Evolutionary conservation across 805 yeast species (phyloP).

Genomic region (Hanseniaspora pseudoguilliermondii): DNA sequence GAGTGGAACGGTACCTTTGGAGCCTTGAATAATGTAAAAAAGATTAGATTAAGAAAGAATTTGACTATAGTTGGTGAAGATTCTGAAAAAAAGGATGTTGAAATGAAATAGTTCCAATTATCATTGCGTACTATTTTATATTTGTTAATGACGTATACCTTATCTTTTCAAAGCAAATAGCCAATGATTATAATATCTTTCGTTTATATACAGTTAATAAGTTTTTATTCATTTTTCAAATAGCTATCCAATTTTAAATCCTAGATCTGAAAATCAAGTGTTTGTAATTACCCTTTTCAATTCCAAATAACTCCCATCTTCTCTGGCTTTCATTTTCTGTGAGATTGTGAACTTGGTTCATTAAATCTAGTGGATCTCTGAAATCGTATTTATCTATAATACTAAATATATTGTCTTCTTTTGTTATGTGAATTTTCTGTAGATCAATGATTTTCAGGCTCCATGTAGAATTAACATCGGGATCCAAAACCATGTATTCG

Average conservation of each 20-base stretch:
- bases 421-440: background rate
- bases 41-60: slow-evolving; percentile 27
- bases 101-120: background rate
- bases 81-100: background rate
- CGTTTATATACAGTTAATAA: background rate
- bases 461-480: slow-evolving; percentile 2
- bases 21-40: slow-evolving; percentile 52
- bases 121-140: no score
- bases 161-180: no score
- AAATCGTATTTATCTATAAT: slow-evolving; percentile 6
- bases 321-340: background rate
- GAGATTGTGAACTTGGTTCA: background rate
- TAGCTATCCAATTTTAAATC: background rate
- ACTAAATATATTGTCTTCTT: slow-evolving; percentile 1
- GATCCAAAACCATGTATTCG: slow-evolving; percentile 12
- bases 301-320: slow-evolving; percentile 1
- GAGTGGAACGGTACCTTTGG: slow-evolving; percentile 78
- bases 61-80: slow-evolving; percentile 17
- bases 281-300: background rate
- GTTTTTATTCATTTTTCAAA: no score
- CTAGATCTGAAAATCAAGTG: background rate
- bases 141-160: no score
- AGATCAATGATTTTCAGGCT: slow-evolving; percentile 7
- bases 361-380: slow-evolving; percentile 6
- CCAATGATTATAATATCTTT: no score